A percentile compares a stretch with the other conserved stretches of the same genome.
phyloP scores from a whole-genome alignment of 2,329 filamentous ascomycete genomes.

The Phaeosphaeriaceae sp. region DNA sequence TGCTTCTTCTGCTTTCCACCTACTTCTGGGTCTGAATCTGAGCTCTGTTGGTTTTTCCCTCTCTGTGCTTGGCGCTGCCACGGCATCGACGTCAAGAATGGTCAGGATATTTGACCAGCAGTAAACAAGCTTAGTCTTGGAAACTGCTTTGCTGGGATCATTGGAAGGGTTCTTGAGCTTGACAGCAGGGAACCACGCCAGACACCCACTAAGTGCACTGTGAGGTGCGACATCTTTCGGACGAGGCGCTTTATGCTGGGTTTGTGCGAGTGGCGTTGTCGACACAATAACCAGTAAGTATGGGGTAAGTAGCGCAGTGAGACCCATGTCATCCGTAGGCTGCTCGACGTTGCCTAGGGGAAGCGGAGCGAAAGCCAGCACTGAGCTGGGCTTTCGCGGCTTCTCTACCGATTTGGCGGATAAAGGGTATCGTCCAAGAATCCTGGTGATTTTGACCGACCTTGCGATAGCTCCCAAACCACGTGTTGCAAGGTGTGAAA shows the following conservation, averaged over 20 bases:
- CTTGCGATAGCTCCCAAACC: conserved; percentile 87
- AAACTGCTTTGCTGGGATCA: conserved; percentile 71
- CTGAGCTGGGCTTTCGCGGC: conserved; percentile 87
- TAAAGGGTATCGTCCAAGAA: conserved; percentile 89
- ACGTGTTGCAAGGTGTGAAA: conserved; percentile 92
- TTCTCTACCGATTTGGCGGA: conserved; percentile 69
- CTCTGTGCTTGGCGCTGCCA: conserved; percentile 64
- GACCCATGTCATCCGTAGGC: conserved; percentile 82
- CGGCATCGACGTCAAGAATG: conserved; percentile 84
- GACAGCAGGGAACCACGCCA: conserved; percentile 97
- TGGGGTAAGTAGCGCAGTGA: conserved; percentile 94
- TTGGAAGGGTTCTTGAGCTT: conserved; percentile 81
- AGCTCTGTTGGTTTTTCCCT: conserved; percentile 80
- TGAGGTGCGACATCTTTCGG: conserved; percentile 92
- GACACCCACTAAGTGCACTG: conserved; percentile 88
- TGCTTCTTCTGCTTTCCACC: conserved; percentile 93
- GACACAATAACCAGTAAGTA: conserved; percentile 97
- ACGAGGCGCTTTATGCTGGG: conserved; percentile 89
- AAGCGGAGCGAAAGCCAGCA: conserved; percentile 87
- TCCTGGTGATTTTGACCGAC: conserved; percentile 86
- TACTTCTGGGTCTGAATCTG: conserved; percentile 80
- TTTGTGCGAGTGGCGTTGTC: conserved; percentile 93
- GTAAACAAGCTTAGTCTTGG: conserved; percentile 89
- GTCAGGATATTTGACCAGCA: conserved; percentile 99
- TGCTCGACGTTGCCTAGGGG: conserved; percentile 95